Percentiles rank a stretch among this genome's conserved stretches.
Evolutionary conservation across 169 alveolate species (phyloP).

Genomic region (Eimeria mitis): DNA sequence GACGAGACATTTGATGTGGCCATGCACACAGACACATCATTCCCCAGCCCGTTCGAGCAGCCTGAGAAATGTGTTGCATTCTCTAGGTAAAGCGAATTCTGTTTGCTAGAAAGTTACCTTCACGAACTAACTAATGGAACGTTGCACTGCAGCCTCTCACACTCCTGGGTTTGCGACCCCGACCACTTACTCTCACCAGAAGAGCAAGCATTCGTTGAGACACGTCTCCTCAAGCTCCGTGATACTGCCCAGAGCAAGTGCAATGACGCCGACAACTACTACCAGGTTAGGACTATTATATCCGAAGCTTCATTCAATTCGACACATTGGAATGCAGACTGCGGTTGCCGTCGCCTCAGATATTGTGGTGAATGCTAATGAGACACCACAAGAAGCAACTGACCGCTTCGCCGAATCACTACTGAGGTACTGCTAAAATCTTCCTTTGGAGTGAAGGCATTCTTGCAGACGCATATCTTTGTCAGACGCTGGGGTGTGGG

Average conservation of each 20-base stretch:
- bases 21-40: constrained; percentile 69
- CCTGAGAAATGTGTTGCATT: constrained; percentile 80
- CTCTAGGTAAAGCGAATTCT: constrained; percentile 19
- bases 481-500: constrained; percentile 81
- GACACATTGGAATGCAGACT: constrained; percentile 30
- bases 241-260: constrained; percentile 75
- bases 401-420: constrained; percentile 78
- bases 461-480: background rate
- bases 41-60: constrained; percentile 79
- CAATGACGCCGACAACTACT: constrained; percentile 23
- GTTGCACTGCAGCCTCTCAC: constrained; percentile 53
- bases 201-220: constrained; percentile 77
- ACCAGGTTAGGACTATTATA: constrained; percentile 40
- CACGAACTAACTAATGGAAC: background rate
- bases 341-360: constrained; percentile 82
- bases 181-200: constrained; percentile 72
- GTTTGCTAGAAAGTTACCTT: background rate
- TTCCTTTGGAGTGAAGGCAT: background rate
- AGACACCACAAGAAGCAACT: constrained; percentile 80
- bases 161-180: constrained; percentile 81
- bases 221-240: constrained; percentile 76
- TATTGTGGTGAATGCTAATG: constrained; percentile 70
- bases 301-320: background rate
- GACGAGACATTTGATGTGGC: constrained; percentile 30
- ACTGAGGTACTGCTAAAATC: constrained; percentile 44